phyloP scores from a whole-genome alignment of 768 basidiomycete species.

The Russula compacta region DNA sequence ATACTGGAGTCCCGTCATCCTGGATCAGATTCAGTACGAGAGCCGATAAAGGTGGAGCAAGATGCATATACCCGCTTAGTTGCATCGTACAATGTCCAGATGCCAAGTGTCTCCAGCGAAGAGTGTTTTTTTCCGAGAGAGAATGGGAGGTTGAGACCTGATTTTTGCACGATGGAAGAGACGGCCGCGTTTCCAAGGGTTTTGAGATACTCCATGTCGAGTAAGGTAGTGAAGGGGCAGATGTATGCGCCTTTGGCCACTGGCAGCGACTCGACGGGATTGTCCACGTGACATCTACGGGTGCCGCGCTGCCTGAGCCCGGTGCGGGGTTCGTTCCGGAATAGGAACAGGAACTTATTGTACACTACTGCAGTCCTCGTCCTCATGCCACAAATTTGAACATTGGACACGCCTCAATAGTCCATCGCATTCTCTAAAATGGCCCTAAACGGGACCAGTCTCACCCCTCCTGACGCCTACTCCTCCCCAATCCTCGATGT shows the following conservation, averaged over 20 bases:
- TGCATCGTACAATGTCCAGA: slow-evolving; percentile 84
- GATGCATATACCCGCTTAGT: slow-evolving; percentile 62
- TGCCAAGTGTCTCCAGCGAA: slow-evolving; percentile 53
- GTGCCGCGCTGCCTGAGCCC: too few relatives aligned
- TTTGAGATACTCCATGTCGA: slow-evolving; percentile 69
- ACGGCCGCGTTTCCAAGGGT: slow-evolving; percentile 80
- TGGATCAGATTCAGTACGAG: slow-evolving; percentile 29
- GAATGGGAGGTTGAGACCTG: slow-evolving; percentile 85
- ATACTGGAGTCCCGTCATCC: slow-evolving; percentile 83
- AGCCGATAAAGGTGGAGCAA: slow-evolving; percentile 8
- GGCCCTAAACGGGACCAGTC: slow-evolving; percentile 14
- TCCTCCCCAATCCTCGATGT: slow-evolving; percentile 14
- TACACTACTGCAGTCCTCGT: not conserved
- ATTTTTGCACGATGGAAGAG: slow-evolving; percentile 86
- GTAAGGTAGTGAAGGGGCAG: not conserved
- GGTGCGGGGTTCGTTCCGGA: too few relatives aligned
- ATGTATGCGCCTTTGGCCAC: not conserved
- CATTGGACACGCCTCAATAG: not conserved
- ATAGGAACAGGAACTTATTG: too few relatives aligned
- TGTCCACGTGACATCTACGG: not conserved
- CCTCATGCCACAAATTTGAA: not conserved
- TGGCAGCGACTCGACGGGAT: too few relatives aligned
- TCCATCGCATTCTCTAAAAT: not conserved
- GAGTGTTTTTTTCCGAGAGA: slow-evolving; percentile 66
- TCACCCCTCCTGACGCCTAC: not conserved